phyloP scores from a whole-genome alignment of 768 basidiomycete genomes.

The Boletus subparvulus region DNA sequence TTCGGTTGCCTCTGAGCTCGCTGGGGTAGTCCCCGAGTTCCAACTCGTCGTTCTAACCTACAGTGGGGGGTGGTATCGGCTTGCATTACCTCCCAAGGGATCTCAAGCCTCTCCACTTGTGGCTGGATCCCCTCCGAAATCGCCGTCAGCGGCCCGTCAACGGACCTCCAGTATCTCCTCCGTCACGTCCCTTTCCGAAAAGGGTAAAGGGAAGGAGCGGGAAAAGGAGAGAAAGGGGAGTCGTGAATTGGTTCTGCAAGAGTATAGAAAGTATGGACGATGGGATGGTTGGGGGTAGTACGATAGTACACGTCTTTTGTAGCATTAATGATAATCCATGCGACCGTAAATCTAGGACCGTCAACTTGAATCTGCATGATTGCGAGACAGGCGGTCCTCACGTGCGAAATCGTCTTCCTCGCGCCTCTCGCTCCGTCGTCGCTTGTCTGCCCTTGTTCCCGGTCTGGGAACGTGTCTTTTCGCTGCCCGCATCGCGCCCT shows the following conservation, averaged over 20 bases:
- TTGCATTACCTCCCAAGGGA: conserved; percentile 55
- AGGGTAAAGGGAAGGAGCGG: conserved; percentile 57
- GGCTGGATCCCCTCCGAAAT: conserved; percentile 46
- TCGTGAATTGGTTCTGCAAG: conserved; percentile 66
- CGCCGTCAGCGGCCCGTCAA: conserved; percentile 39
- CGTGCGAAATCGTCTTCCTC: too few species aligned
- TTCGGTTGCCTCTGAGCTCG: conserved; percentile 41
- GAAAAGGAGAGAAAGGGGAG: conserved; percentile 57
- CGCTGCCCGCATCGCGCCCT: too few species aligned
- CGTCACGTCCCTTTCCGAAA: conserved; percentile 43
- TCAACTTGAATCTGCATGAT: too few species aligned
- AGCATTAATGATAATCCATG: neutral
- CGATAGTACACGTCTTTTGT: neutral
- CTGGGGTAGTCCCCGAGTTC: conserved; percentile 46
- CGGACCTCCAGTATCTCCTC: conserved; percentile 60
- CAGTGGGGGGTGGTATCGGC: conserved; percentile 89
- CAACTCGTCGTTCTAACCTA: conserved; percentile 86
- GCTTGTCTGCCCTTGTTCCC: too few species aligned
- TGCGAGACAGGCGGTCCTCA: too few species aligned
- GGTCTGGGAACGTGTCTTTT: too few species aligned
- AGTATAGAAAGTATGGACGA: conserved; percentile 79
- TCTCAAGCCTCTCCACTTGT: conserved; percentile 18
- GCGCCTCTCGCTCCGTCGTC: too few species aligned
- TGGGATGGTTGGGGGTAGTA: conserved; percentile 87
- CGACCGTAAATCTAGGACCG: too few species aligned